Evolutionary conservation across 164 flowering plant species (phyloP), one percentile per base, ranked within the genome.

Genomic region (Paratinospora sagittata): DNA sequence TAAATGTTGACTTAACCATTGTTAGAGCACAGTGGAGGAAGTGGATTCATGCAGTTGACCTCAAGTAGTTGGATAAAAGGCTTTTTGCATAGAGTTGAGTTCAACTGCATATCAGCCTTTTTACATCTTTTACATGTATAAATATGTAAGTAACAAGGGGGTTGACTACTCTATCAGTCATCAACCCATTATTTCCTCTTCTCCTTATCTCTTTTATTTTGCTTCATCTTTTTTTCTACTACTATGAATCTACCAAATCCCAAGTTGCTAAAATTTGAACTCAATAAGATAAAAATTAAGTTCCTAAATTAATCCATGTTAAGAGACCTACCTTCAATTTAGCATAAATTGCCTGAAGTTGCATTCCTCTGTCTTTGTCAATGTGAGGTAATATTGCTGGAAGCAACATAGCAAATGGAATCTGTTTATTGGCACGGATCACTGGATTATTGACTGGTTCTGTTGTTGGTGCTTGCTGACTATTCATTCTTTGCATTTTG

Each of bases 301-400:
- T 19, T 55, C 61, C 24, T 10, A 55, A 3, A 49, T 2, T 74
- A 67, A 57, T 67, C 30, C 8, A 45, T 21, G 64, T 72, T 43
- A 72, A 39, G 27, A 72, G 27, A 72, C 81, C 23, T 57, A 92
- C 98, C 94, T 81, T 89, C 74, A 95, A 79, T 83, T 80, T 89
- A 45, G 23, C 55, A 84, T 82, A 91, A 39, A 92, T 73, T 24
- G 87, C 79, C 27, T 79, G 77, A 72, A 92, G 94, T 76, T 91
- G 94, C 93, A 86, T 82, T 14, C 82, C 84, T 78, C 84, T 89
- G 73, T 95, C 99, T 77, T 89, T 88, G 75, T 92, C 96, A 61
- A 95, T 97, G 69, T 88, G 93, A 27, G 97, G 90, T 45, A 77
- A 19, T 72, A 92, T 79, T 8, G 84, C 78, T 3, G 98, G 95